Percentiles rank a stretch among this genome's conserved stretches.
Conservation (phyloP, 2,329 filamentous ascomycete genomes). For the Exophiala dermatitidis region DNA sequence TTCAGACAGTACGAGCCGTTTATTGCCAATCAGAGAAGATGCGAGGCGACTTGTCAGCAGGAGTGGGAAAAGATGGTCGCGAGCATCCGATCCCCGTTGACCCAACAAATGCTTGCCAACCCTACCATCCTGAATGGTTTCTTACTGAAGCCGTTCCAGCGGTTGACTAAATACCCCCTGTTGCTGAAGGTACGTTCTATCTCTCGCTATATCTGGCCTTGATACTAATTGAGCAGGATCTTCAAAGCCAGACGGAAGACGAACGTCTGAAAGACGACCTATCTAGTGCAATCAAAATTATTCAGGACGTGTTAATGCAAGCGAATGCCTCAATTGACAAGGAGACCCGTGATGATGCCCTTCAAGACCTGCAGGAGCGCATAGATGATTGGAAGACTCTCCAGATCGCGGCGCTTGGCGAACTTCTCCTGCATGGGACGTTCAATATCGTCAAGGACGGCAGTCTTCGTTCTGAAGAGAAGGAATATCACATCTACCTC, state of each 20-base stretch:
- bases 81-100: slow-evolving; percentile 58
- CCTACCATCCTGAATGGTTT: slow-evolving; percentile 87
- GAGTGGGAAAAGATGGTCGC: slow-evolving; percentile 80
- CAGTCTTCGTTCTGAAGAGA: slow-evolving; percentile 22
- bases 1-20: slow-evolving; percentile 95
- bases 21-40: slow-evolving; percentile 91
- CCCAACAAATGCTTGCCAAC: slow-evolving; percentile 71
- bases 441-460: slow-evolving; percentile 81
- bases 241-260: slow-evolving; percentile 75
- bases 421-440: slow-evolving; percentile 77
- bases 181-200: slow-evolving; percentile 62
- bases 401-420: slow-evolving; percentile 82
- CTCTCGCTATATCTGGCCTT: neutral
- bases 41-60: slow-evolving; percentile 72
- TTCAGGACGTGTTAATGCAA: slow-evolving; percentile 71
- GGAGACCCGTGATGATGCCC: slow-evolving; percentile 73
- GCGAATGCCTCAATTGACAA: slow-evolving; percentile 89
- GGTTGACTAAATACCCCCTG: slow-evolving; percentile 88
- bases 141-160: slow-evolving; percentile 91
- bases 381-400: slow-evolving; percentile 98
- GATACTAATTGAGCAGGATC: slow-evolving; percentile 51
- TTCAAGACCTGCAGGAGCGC: slow-evolving; percentile 69
- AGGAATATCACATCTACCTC: slow-evolving; percentile 90
- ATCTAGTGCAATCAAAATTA: slow-evolving; percentile 66
- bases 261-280: slow-evolving; percentile 66